Evolutionary conservation across 768 basidiomycete species (phyloP).

Genomic region (Suillus placidus): DNA sequence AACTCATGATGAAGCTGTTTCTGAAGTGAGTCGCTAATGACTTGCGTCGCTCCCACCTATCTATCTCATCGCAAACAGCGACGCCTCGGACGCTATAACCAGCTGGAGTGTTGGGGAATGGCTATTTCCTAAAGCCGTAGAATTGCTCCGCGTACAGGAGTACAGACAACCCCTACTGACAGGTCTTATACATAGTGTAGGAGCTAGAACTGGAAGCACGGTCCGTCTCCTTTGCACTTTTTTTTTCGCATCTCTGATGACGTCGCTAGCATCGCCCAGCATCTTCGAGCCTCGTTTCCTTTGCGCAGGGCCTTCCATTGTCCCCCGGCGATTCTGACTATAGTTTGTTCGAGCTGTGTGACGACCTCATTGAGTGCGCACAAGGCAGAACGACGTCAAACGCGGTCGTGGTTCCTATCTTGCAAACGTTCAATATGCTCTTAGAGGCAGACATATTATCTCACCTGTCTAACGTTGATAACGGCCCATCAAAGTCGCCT

Average conservation of each 20-base stretch:
- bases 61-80: constrained; percentile 26
- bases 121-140: constrained; percentile 76
- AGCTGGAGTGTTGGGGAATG: constrained; percentile 74
- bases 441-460: constrained; percentile 68
- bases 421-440: constrained; percentile 75
- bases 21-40: constrained; percentile 41
- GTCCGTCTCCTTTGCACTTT: constrained; percentile 48
- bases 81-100: constrained; percentile 31
- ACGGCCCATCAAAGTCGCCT: constrained; percentile 57
- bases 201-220: constrained; percentile 82
- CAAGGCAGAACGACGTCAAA: constrained; percentile 63
- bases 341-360: constrained; percentile 51
- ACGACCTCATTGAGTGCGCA: constrained; percentile 59
- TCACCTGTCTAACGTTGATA: constrained; percentile 45
- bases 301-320: constrained; percentile 56
- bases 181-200: constrained; percentile 79
- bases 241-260: constrained; percentile 20
- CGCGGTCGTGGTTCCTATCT: constrained; percentile 75
- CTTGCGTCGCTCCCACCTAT: neutral
- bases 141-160: constrained; percentile 58
- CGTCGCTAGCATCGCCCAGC: constrained; percentile 66
- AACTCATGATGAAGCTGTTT: constrained; percentile 57
- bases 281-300: constrained; percentile 60
- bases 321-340: constrained; percentile 39
- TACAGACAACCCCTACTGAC: constrained; percentile 66